Base-by-base conservation (phyloP, 148 eudicot genomes). In the Nepenthes mirabilis region DNA sequence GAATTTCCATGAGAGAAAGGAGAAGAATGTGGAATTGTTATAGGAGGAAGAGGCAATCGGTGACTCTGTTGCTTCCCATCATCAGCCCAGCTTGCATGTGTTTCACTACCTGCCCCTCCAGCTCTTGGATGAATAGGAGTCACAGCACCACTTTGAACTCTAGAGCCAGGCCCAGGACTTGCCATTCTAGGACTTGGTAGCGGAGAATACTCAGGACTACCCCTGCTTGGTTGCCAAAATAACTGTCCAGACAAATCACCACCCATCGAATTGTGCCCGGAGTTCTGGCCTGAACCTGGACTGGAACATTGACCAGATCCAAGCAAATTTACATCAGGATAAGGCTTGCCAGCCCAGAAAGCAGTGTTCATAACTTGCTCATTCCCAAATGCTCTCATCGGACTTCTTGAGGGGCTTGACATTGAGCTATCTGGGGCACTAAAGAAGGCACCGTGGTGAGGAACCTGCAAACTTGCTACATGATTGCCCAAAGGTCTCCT, bases 271-370 rank as follows among this genome's bases (percentile, higher is more conserved):
- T 93, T 89, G 47, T 93, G 91, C 37, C 96, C 95, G 56, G 99
- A 93, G 72, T 87, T 93, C 55, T 93, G 95, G 58, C 95, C 99
- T 13, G 99, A 93, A 13, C 95, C 99, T 7, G 99, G 99, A 74
- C 98, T 93, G 37, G 99, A 93, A 84, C 99, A 88, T 36, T 88
- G 96, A 52, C 96, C 96, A 60, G 96, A 93, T 58, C 99, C 95
- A 67, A 86, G 81, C 33, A 84, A 77, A 47, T 81, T 79, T 63
- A 80, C 73, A 64, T 93, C 98, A 50, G 91, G 77, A 79, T 82
- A 79, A 54, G 77, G 80, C 70, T 81, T 93, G 52, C 79, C 81
- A 14, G 90, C 77, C 82, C 84, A 80, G 59, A 80, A 80, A 48
- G 79, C 86, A 62, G 94, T 60, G 59, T 77, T 83, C 65, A 80